Evolutionary conservation across 208 protist genomes (phyloP).

Genomic region (Naegleria fowleri): DNA sequence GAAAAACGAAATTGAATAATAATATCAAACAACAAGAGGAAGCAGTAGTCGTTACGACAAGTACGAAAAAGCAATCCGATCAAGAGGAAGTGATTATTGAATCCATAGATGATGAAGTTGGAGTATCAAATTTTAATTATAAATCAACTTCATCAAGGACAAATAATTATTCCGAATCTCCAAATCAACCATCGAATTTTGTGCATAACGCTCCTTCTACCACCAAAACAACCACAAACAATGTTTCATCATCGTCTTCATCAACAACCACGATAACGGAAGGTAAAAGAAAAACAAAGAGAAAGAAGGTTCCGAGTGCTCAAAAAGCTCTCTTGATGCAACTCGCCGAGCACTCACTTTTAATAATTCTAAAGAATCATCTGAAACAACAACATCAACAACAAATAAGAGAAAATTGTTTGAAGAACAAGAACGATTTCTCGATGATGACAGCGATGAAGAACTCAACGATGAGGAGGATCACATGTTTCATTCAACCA

Average conservation of each 20-base stretch:
- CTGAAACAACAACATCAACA: no score
- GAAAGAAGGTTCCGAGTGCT: neutral
- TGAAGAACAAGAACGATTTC: neutral
- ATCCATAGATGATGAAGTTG: neutral
- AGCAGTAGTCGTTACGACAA: neutral
- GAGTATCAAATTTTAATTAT: neutral
- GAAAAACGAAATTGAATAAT: no score
- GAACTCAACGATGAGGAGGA: neutral
- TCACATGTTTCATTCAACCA: neutral
- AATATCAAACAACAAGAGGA: no score
- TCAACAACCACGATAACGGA: neutral
- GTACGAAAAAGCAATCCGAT: neutral
- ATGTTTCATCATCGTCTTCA: neutral
- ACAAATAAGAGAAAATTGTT: neutral
- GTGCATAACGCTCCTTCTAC: no score
- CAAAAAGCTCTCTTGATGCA: neutral
- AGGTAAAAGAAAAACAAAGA: neutral
- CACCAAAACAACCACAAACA: neutral
- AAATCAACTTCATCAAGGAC: neutral
- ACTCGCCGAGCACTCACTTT: neutral
- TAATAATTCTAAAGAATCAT: neutral
- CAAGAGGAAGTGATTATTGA: neutral
- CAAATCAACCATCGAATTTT: no score
- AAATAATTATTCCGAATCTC: no score
- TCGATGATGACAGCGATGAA: neutral